Evolutionary conservation across 768 basidiomycete genomes (phyloP).

Genomic region (Auricularia sp.): DNA sequence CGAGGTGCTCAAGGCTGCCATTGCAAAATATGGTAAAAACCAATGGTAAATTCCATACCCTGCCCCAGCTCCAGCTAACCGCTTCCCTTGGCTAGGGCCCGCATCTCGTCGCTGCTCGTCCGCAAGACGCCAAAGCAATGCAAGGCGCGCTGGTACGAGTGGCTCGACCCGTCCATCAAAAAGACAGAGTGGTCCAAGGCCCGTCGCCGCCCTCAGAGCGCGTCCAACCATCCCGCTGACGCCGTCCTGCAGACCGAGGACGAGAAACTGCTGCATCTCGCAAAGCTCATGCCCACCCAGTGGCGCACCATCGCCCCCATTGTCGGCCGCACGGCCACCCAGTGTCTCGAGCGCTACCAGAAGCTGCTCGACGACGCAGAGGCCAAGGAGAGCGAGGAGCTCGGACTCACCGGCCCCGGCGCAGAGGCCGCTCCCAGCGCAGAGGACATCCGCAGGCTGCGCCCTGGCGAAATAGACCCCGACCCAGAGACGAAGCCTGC

Average conservation of each 20-base stretch:
- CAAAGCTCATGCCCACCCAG: constrained; percentile 98
- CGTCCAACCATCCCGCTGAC: neutral
- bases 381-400: constrained; percentile 89
- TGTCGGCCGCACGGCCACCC: constrained; percentile 93
- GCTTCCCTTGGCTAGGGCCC: constrained; percentile 53
- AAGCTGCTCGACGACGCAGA: constrained; percentile 96
- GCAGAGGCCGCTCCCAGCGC: constrained; percentile 75
- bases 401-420: constrained; percentile 79
- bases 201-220: constrained; percentile 11
- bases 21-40: constrained; percentile 94
- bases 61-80: neutral
- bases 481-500: constrained; percentile 99
- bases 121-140: constrained; percentile 99
- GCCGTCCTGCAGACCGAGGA: constrained; percentile 67
- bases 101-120: constrained; percentile 93
- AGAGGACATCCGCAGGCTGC: constrained; percentile 81
- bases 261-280: constrained; percentile 94
- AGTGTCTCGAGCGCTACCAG: constrained; percentile 96
- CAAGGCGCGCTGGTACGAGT: constrained; percentile 98
- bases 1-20: constrained; percentile 97
- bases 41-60: constrained; percentile 52
- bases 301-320: constrained; percentile 99
- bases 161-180: constrained; percentile 98
- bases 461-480: constrained; percentile 96
- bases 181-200: constrained; percentile 99